phyloP scores from a whole-genome alignment of 2,329 filamentous ascomycete species.

The Cladosporium oxysporum region DNA sequence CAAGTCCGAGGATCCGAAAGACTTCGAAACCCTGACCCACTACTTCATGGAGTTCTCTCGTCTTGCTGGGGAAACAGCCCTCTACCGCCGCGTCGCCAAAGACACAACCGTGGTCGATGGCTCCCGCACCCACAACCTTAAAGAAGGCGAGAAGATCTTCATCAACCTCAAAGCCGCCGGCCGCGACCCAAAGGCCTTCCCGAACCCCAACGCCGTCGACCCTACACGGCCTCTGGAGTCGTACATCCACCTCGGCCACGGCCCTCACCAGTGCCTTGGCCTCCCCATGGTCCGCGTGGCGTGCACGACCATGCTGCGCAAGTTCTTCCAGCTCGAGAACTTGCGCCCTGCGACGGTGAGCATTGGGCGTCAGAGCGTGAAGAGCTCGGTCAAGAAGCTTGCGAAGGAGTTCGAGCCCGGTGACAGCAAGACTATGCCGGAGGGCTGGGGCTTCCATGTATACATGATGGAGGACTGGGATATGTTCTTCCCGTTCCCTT shows the following conservation, averaged over 20 bases:
- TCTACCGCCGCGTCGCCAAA: constrained; percentile 41
- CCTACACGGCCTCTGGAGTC: constrained; percentile 39
- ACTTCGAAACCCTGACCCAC: constrained; percentile 52
- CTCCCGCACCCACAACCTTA: constrained; percentile 33
- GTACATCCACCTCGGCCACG: constrained; percentile 49
- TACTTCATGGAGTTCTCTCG: constrained; percentile 52
- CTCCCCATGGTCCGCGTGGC: constrained; percentile 45
- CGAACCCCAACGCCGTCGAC: constrained; percentile 39
- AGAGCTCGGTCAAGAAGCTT: constrained; percentile 48
- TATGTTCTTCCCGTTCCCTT: constrained; percentile 50
- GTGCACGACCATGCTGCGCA: constrained; percentile 49
- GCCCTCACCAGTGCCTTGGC: constrained; percentile 47
- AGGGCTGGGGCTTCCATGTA: constrained; percentile 41
- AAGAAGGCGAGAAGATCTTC: constrained; percentile 43
- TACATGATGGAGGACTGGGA: constrained; percentile 53
- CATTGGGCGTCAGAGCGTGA: constrained; percentile 34
- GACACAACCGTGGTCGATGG: constrained; percentile 38
- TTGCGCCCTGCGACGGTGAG: constrained; percentile 42
- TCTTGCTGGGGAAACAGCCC: constrained; percentile 47
- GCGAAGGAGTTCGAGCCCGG: constrained; percentile 37
- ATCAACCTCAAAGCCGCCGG: constrained; percentile 47
- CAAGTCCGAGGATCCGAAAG: constrained; percentile 45
- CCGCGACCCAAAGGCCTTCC: constrained; percentile 44
- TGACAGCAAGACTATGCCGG: constrained; percentile 36
- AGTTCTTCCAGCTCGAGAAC: constrained; percentile 43